Evolutionary conservation across 176 grass and related monocot species (phyloP).

Genomic region (Microstegium vimineum): DNA sequence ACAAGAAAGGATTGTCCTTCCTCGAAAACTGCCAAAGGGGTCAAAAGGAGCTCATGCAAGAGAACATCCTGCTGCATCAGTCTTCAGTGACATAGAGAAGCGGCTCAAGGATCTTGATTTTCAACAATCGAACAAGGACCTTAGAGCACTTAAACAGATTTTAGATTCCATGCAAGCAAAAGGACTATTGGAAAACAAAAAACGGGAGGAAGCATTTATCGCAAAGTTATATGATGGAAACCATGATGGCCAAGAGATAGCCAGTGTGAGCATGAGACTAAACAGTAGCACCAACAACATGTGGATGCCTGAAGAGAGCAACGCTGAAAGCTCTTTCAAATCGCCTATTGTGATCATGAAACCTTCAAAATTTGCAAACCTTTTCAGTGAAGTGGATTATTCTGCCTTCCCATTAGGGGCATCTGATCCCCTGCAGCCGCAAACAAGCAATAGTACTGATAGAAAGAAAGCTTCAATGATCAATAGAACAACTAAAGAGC

Average conservation of each 20-base stretch:
- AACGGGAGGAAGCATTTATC: conserved; percentile 37
- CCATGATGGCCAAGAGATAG: conserved; percentile 11
- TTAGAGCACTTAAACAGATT: conserved; percentile 88
- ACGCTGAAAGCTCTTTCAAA: conserved; percentile 40
- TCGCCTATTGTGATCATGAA: conserved; percentile 98
- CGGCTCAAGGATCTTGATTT: conserved; percentile 85
- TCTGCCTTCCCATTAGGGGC: conserved; percentile 41
- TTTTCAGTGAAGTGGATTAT: conserved; percentile 33
- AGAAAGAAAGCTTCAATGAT: conserved; percentile 45
- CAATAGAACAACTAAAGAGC: conserved; percentile 30
- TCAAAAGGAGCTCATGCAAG: conserved; percentile 39
- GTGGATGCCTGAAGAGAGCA: conserved; percentile 29
- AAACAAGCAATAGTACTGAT: conserved; percentile 37
- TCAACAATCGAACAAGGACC: conserved; percentile 73
- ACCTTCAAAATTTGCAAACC: conserved; percentile 58
- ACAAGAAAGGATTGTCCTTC: conserved; percentile 61
- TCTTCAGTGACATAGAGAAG: conserved; percentile 91
- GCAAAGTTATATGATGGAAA: conserved; percentile 38
- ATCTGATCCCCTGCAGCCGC: conserved; percentile 45
- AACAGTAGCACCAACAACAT: conserved; percentile 14
- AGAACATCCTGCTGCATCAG: conserved; percentile 60
- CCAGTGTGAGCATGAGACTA: conserved; percentile 18
- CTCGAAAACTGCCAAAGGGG: conserved; percentile 54
- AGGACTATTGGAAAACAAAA: conserved; percentile 72
- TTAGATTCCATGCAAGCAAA: conserved; percentile 89